phyloP scores from a whole-genome alignment of 169 alveolate genomes.

The Plasmodium gonderi region DNA sequence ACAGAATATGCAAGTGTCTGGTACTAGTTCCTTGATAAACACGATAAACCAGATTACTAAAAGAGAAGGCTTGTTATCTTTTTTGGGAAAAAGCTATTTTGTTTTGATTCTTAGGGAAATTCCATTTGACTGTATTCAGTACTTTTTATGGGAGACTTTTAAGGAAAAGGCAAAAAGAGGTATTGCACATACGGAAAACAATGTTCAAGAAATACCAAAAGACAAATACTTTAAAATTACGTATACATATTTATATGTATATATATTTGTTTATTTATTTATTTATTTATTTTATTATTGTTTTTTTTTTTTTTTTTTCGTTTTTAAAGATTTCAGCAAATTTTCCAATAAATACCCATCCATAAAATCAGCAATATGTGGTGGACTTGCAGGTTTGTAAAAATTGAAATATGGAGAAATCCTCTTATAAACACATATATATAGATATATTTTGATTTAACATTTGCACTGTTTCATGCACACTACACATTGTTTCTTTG shows the following conservation, averaged over 20 bases:
- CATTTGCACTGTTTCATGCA: not conserved
- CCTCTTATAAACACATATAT: too few relatives aligned
- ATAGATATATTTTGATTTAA: not conserved
- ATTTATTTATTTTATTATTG: not conserved
- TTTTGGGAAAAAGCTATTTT: slow-evolving; percentile 89
- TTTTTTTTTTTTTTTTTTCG: not conserved
- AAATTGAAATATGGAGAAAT: not conserved
- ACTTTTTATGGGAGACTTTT: slow-evolving; percentile 89
- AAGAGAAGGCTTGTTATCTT: slow-evolving; percentile 86
- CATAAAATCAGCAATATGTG: slow-evolving; percentile 32
- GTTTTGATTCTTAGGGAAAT: slow-evolving; percentile 89
- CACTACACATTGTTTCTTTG: slow-evolving; percentile 75
- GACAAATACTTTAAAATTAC: too few relatives aligned
- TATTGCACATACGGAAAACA: not conserved
- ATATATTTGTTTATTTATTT: too few relatives aligned
- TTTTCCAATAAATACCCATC: slow-evolving; percentile 31
- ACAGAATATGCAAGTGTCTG: slow-evolving; percentile 91
- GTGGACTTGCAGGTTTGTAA: slow-evolving; percentile 48
- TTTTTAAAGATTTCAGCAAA: slow-evolving; percentile 26
- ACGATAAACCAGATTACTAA: slow-evolving; percentile 83
- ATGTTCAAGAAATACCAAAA: not conserved
- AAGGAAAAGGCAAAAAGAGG: slow-evolving; percentile 77
- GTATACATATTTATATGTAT: too few relatives aligned
- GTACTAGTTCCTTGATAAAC: slow-evolving; percentile 78
- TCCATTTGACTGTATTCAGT: slow-evolving; percentile 93